Evolutionary conservation across 1,139 yeast genomes (phyloP), one percentile per base, ranked within the genome.

Genomic region (Yamadazyma taylorii): DNA sequence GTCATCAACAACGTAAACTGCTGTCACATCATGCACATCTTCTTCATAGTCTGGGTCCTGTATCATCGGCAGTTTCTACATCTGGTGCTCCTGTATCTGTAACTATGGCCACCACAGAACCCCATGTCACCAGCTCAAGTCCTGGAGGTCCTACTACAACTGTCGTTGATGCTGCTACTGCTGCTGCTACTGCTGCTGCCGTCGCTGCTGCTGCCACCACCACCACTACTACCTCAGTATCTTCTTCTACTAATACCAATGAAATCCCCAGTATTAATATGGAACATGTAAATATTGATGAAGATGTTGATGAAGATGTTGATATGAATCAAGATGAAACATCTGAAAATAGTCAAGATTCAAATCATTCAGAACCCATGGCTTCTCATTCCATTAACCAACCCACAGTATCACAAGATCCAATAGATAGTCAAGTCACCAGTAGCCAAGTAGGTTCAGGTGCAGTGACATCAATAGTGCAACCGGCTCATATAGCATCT

Each of bases 401-500:
- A 19, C 4, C 25, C 8, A 7, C 27, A 13, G 24, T 5, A 12
- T 24, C 32, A 5, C 24, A 29, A 17, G 12, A 19, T 19, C 21
- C 8, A 8, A 19, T 19, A 6, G 21, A 19, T 19, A n/a, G n/a
- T n/a, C n/a, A n/a, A n/a, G 21, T 19, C 21, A 6, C 21, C 8
- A 8, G 21, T 19, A 19, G 21, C 8, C 21, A 19, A 19, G 21
- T 19, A 8, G 21, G 21, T 19, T 19, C 21, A 5, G 21, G 21
- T 19, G 21, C 21, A 6, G 8, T 19, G 21, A 19, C 21, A 6
- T 19, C 21, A 6, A 19, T 19, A 8, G 8, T 19, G 21, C 21
- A 19, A 19, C 21, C 21, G 5, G 14, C 30, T 9, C 30, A 27
- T 27, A 27, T 27, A 16, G 11, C 19, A 9, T 31, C 43, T n/a